Percentiles rank a stretch among this genome's conserved stretches.
Conservation (phyloP, 129 eudicot species). For the Sambucus nigra region DNA sequence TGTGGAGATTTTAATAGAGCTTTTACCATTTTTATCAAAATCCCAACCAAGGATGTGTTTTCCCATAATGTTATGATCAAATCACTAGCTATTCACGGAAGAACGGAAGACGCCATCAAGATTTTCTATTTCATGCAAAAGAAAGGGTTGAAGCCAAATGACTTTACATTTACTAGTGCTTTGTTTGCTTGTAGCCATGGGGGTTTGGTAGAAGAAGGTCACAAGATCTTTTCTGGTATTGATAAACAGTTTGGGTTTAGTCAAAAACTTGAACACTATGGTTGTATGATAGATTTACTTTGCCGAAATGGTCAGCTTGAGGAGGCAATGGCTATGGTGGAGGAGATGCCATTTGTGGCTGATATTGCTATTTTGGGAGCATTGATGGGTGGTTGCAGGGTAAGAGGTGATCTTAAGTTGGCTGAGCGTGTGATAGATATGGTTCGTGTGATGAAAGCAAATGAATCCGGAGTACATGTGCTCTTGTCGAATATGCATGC, state of each 20-base stretch:
- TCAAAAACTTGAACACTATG: slow-evolving; percentile 41
- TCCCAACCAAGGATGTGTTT: slow-evolving; percentile 26
- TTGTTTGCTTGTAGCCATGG: slow-evolving; percentile 54
- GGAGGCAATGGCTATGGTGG: slow-evolving; percentile 28
- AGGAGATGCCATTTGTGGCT: slow-evolving; percentile 36
- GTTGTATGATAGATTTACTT: slow-evolving; percentile 37
- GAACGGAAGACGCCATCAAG: slow-evolving; percentile 26
- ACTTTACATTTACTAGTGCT: slow-evolving; percentile 27
- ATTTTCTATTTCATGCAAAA: slow-evolving; percentile 32
- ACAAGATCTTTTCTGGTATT: slow-evolving; percentile 26
- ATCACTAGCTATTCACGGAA: slow-evolving; percentile 45
- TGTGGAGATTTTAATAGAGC: slow-evolving; percentile 43
- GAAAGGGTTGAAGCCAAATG: slow-evolving; percentile 38
- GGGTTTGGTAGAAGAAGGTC: slow-evolving; percentile 39
- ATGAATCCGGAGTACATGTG: slow-evolving; percentile 38
- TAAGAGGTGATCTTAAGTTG: slow-evolving; percentile 24
- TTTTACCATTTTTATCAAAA: slow-evolving; percentile 25
- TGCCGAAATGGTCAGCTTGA: slow-evolving; percentile 33
- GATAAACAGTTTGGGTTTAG: slow-evolving; percentile 13
- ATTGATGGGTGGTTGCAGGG: slow-evolving; percentile 38
- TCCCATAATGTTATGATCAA: slow-evolving; percentile 52
- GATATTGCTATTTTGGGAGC: slow-evolving; percentile 57
- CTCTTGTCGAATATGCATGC: slow-evolving; percentile 43
- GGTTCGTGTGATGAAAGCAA: slow-evolving; percentile 20
- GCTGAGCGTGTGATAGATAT: slow-evolving; percentile 32